phyloP scores from a whole-genome alignment of 139 green algal species.

The Penium margaritaceum region DNA sequence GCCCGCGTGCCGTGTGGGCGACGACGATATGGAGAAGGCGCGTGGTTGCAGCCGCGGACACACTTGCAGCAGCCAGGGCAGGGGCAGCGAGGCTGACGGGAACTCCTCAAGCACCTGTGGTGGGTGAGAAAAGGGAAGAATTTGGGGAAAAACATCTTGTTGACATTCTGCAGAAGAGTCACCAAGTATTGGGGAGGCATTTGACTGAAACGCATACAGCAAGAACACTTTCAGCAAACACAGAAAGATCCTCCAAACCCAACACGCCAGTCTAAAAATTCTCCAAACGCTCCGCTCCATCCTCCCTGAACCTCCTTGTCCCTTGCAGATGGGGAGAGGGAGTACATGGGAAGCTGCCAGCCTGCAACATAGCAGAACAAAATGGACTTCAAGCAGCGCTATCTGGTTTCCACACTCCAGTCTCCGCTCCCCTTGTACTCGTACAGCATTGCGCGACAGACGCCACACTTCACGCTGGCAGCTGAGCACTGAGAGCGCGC shows the following conservation, averaged over 20 bases:
- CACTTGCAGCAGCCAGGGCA: conserved; percentile 74
- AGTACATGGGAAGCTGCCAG: background rate
- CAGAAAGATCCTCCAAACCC: background rate
- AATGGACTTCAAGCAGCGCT: conserved; percentile 40
- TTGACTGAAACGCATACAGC: conserved; percentile 1
- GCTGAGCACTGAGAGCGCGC: too few species aligned
- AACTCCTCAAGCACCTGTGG: conserved; percentile 86
- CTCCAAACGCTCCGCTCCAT: too few species aligned
- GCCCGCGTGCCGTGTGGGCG: conserved; percentile 50
- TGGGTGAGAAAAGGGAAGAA: conserved; percentile 26
- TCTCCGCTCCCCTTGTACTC: conserved; percentile 50
- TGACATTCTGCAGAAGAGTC: background rate
- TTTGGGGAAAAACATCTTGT: background rate
- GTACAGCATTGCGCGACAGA: conserved; percentile 51
- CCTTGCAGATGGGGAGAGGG: background rate
- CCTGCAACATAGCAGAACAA: background rate
- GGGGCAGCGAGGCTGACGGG: conserved; percentile 51
- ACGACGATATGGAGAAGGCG: conserved; percentile 81
- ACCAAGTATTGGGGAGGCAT: conserved; percentile 6
- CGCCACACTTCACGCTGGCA: conserved; percentile 54
- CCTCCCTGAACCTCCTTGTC: background rate
- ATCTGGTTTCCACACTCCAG: too few species aligned
- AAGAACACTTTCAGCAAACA: background rate
- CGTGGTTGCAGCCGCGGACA: conserved; percentile 68
- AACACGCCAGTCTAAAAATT: background rate